A percentile compares a stretch with the other conserved stretches of the same genome.
Evolutionary conservation across 225 moss, liverwort and hornwort species (phyloP).

Genomic region (Asterella californica): DNA sequence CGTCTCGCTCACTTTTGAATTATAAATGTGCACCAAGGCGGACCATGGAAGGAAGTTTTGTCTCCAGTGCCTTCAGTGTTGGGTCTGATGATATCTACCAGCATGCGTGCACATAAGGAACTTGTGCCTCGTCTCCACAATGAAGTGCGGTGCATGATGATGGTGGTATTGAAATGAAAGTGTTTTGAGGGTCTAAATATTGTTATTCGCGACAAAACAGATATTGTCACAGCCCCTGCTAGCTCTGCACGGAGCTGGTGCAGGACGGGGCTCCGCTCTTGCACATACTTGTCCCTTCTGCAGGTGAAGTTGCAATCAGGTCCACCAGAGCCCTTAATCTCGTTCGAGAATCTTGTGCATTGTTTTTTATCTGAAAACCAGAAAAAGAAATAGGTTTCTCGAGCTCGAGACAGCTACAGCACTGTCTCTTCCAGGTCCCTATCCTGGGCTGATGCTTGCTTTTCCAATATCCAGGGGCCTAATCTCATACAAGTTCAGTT

Average conservation of each 20-base stretch:
- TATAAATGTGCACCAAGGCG: not conserved
- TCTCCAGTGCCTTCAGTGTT: not conserved
- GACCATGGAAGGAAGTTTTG: not conserved
- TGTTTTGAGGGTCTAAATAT: not conserved
- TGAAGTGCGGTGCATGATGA: not conserved
- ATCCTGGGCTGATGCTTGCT: not conserved
- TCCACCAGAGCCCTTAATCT: not conserved
- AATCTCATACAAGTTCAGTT: not conserved
- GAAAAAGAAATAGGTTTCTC: not conserved
- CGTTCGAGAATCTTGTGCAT: not conserved
- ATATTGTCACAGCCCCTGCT: not conserved
- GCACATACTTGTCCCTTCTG: not conserved
- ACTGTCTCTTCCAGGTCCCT: constrained; percentile 6
- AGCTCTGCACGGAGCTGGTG: not conserved
- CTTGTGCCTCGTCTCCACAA: not conserved
- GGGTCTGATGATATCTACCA: not conserved
- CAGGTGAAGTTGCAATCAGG: not conserved
- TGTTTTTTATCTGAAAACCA: not conserved
- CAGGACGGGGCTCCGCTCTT: not conserved
- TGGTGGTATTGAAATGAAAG: not conserved
- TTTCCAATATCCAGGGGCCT: not conserved
- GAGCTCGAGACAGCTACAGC: constrained; percentile 1
- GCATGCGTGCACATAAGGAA: constrained; percentile 4
- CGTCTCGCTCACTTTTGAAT: not conserved
- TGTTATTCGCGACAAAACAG: not conserved